These are phyloP conservation scores for Helminthosporium solani DNA, from an alignment of 2,329 filamentous ascomycete species.

Conservation along the genomic window DNA sequence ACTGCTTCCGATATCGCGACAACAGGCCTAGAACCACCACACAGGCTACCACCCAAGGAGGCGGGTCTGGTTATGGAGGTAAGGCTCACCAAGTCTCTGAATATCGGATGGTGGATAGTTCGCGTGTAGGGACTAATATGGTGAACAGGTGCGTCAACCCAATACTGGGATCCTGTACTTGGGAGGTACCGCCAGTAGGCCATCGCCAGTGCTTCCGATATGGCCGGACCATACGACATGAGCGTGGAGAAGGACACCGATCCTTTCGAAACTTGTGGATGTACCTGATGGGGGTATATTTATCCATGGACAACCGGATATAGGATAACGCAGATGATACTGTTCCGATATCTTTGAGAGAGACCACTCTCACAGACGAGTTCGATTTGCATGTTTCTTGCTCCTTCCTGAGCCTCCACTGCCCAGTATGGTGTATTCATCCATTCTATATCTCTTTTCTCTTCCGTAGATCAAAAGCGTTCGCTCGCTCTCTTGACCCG, in stretches of 20 bases:
- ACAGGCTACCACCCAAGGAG: neutral
- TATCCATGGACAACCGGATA: neutral
- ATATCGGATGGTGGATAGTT: too few species aligned
- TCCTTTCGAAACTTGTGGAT: neutral
- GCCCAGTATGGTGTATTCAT: too few species aligned
- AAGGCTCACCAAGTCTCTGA: neutral
- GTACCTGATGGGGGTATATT: neutral
- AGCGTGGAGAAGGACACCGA: neutral
- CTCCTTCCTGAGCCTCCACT: neutral
- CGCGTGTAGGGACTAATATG: neutral
- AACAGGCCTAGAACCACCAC: slow-evolving; percentile 8
- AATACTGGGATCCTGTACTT: slow-evolving; percentile 28
- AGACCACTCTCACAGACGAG: slow-evolving; percentile 4
- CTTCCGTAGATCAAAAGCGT: neutral
- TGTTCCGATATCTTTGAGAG: slow-evolving; percentile 1
- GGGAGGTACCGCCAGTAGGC: slow-evolving; percentile 18
- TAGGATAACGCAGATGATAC: slow-evolving; percentile 4
- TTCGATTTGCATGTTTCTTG: neutral
- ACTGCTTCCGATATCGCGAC: slow-evolving; percentile 50
- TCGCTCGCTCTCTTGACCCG: neutral
- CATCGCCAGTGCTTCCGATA: neutral
- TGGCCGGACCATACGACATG: neutral
- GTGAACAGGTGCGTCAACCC: neutral
- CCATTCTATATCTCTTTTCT: neutral
- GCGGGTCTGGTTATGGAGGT: neutral